Evolutionary conservation across 2,329 filamentous ascomycete species (phyloP).

Genomic region (Polytolypa hystricis): DNA sequence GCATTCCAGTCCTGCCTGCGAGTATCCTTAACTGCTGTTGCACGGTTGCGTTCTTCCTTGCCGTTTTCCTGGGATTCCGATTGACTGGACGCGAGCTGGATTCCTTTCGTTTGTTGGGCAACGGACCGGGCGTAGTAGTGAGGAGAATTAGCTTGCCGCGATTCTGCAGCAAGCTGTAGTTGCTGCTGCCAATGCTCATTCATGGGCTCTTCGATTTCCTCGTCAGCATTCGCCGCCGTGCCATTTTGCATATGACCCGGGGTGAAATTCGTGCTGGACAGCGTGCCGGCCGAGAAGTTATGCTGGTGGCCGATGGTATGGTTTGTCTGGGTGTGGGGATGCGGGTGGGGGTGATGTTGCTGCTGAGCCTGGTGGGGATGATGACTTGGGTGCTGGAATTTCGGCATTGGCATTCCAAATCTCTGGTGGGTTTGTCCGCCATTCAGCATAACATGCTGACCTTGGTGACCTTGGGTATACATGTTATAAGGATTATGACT

Average conservation of each 20-base stretch:
- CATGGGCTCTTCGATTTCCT: slow-evolving; percentile 46
- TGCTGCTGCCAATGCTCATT: slow-evolving; percentile 80
- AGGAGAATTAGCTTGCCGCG: slow-evolving; percentile 56
- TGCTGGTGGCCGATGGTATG: slow-evolving; percentile 40
- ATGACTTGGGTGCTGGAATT: slow-evolving; percentile 37
- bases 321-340: slow-evolving; percentile 30
- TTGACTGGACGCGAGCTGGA: slow-evolving; percentile 37
- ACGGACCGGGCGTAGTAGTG: slow-evolving; percentile 54
- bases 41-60: slow-evolving; percentile 52
- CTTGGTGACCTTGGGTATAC: slow-evolving; percentile 38
- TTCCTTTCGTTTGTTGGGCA: slow-evolving; percentile 37
- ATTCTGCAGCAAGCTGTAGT: slow-evolving; percentile 65
- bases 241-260: slow-evolving; percentile 50
- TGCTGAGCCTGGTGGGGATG: slow-evolving; percentile 32
- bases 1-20: slow-evolving; percentile 77
- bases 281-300: slow-evolving; percentile 37
- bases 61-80: slow-evolving; percentile 37
- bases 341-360: slow-evolving; percentile 33
- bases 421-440: slow-evolving; percentile 37
- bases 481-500: slow-evolving; percentile 35
- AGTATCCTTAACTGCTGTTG: slow-evolving; percentile 47
- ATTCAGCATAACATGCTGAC: slow-evolving; percentile 41
- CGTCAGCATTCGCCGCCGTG: slow-evolving; percentile 44
- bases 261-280: slow-evolving; percentile 44
- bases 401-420: slow-evolving; percentile 39